Percentiles rank a stretch among this genome's conserved stretches.
Evolutionary conservation across 1,284 basidiomycete species (phyloP).

Genomic region (Ceraceosorus bombacis): DNA sequence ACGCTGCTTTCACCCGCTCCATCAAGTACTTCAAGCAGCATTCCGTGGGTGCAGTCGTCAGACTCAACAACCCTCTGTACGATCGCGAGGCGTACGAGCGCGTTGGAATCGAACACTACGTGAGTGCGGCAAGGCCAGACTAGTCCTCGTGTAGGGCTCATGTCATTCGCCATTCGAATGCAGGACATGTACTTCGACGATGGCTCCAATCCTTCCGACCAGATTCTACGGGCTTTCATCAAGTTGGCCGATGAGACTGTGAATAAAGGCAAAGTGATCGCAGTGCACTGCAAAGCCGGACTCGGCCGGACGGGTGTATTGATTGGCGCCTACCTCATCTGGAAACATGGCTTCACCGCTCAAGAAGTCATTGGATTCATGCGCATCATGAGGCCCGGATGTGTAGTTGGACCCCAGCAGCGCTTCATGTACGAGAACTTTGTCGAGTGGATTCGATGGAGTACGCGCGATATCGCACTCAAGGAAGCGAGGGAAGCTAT

Average conservation of each 20-base stretch:
- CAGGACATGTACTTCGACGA: slow-evolving; percentile 80
- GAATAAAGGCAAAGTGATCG: slow-evolving; percentile 68
- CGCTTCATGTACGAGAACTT: slow-evolving; percentile 85
- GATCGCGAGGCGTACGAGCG: slow-evolving; percentile 76
- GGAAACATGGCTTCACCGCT: slow-evolving; percentile 99
- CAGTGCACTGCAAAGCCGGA: slow-evolving; percentile 82
- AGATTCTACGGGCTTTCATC: slow-evolving; percentile 85
- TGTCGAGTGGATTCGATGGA: slow-evolving; percentile 42
- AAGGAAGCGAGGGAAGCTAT: slow-evolving; percentile 2
- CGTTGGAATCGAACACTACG: slow-evolving; percentile 74
- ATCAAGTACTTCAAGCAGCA: slow-evolving; percentile 82
- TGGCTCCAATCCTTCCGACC: slow-evolving; percentile 91
- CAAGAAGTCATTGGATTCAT: slow-evolving; percentile 96
- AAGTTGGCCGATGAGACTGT: slow-evolving; percentile 72
- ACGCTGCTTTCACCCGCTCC: slow-evolving; percentile 60
- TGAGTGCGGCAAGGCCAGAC: slow-evolving; percentile 50
- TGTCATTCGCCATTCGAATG: background rate
- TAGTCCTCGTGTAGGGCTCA: too few relatives aligned
- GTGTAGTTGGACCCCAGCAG: slow-evolving; percentile 73
- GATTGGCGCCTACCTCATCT: slow-evolving; percentile 87
- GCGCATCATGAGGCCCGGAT: slow-evolving; percentile 90
- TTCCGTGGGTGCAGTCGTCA: slow-evolving; percentile 81
- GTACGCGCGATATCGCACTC: slow-evolving; percentile 22
- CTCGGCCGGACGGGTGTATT: slow-evolving; percentile 86
- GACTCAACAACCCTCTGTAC: slow-evolving; percentile 90